Evolutionary conservation across 1,139 yeast species (phyloP), one percentile per base, ranked within the genome.

Genomic region (Meyerozyma guilliermondii): DNA sequence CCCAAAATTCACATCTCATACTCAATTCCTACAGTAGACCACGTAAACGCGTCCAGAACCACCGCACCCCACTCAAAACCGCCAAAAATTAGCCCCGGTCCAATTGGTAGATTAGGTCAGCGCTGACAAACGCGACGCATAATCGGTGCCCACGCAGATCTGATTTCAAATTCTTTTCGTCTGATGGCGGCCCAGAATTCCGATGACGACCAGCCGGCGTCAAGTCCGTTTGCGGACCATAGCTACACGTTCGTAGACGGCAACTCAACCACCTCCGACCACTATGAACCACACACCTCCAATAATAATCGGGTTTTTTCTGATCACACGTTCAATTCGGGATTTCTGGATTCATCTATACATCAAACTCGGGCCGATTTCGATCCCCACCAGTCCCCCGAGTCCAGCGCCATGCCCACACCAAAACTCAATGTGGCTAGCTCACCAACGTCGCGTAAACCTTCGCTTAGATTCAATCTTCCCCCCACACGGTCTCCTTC

Each of bases 351-450:
- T 36, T 42, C 49, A 13, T 36, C 42, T 27, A 33, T 40, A 36
- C 38, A 43, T 42, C 40, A 22, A 29, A 17, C 28, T 27, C 34
- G 30, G 16, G 35, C 5, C n/a, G 35, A 24, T 20, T 37, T 38
- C 35, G 33, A 40, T 36, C 38, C 44, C 38, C 43, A 31, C 31
- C 42, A 8, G 39, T 27, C 44, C 46, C 42, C 23, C 40, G 36
- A 22, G 42, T 23, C 38, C 44, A 43, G 52, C 42, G 61, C 55
- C 14, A 38, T 58, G 39, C 67, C 69, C 1, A 65, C 68, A 1
- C 69, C 68, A 11, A 60, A 57, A 33, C 34, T 64, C 16, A 53
- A 54, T 26, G 47, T 51, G 4, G 59, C 50, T 50, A 14, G 40
- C 36, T 40, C 49, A n/a, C 28, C 39, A 7, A 43, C 47, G 5